A percentile compares a stretch with the other conserved stretches of the same genome.
Evolutionary conservation across 371 early-diverging fungal genomes (phyloP).

Genomic region (Mucor irregularis): DNA sequence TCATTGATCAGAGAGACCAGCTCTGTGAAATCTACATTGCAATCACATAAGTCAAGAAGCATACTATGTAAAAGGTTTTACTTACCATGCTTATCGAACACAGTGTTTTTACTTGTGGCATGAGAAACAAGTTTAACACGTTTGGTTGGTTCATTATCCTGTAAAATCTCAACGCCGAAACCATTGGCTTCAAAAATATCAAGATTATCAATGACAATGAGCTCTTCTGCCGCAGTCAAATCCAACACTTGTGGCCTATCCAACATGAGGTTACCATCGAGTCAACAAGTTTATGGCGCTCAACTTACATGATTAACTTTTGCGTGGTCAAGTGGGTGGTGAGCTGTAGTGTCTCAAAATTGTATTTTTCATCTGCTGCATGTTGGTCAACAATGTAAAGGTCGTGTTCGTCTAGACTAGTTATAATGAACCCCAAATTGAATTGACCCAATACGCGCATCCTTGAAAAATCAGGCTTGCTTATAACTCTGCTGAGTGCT

Average conservation of each 20-base stretch:
- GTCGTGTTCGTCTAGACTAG: slow-evolving; percentile 59
- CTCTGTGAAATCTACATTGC: slow-evolving; percentile 62
- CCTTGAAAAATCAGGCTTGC: slow-evolving; percentile 78
- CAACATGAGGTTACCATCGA: neutral
- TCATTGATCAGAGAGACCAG: slow-evolving; percentile 55
- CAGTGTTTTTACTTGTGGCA: slow-evolving; percentile 62
- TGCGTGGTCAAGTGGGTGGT: slow-evolving; percentile 53
- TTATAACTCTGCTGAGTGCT: slow-evolving; percentile 63
- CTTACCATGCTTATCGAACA: slow-evolving; percentile 54
- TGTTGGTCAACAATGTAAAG: slow-evolving; percentile 98
- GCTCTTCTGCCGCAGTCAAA: slow-evolving; percentile 79
- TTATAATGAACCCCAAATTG: slow-evolving; percentile 97
- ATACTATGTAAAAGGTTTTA: neutral
- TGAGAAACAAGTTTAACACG: slow-evolving; percentile 67
- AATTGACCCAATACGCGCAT: slow-evolving; percentile 97
- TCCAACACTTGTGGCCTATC: slow-evolving; percentile 51
- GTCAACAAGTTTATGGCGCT: too few species aligned
- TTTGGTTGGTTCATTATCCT: slow-evolving; percentile 57
- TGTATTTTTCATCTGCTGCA: slow-evolving; percentile 98
- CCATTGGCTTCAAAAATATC: slow-evolving; percentile 78
- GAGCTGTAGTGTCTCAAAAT: slow-evolving; percentile 83
- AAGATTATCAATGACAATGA: slow-evolving; percentile 74
- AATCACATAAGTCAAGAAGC: neutral
- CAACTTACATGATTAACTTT: neutral
- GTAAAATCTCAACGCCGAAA: slow-evolving; percentile 69